phyloP scores from a whole-genome alignment of 305 asterid species.

The Striga hermonthica region DNA sequence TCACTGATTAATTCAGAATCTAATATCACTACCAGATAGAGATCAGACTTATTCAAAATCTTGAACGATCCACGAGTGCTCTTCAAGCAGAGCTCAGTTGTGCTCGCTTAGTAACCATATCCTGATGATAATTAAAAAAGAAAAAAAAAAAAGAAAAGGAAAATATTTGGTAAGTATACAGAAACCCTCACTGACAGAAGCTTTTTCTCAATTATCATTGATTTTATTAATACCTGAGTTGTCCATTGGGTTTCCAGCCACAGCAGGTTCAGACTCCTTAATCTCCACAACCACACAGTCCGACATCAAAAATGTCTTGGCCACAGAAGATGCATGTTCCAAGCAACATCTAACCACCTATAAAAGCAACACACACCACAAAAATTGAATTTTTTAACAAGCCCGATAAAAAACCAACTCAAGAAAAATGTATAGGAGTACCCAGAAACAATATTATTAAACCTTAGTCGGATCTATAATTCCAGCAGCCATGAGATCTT shows the following conservation, averaged over 20 bases:
- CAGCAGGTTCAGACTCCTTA: constrained; percentile 78
- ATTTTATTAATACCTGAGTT: constrained; percentile 57
- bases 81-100: too few species aligned
- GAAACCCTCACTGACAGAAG: too few species aligned
- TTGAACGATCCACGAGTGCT: too few species aligned
- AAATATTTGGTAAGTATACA: too few species aligned
- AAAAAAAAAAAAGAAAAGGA: too few species aligned
- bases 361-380: constrained; percentile 10
- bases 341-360: constrained; percentile 97
- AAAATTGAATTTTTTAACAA: background rate
- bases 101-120: too few species aligned
- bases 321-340: constrained; percentile 94
- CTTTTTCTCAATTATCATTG: too few species aligned
- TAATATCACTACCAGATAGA: too few species aligned
- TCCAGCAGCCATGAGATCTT: constrained; percentile 93
- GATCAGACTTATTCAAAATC: too few species aligned
- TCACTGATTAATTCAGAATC: too few species aligned
- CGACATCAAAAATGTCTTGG: constrained; percentile 93
- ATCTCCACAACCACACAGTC: constrained; percentile 98
- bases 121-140: too few species aligned
- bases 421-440: background rate
- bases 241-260: constrained; percentile 88
- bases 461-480: constrained; percentile 96
- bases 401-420: background rate
- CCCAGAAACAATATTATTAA: background rate